Evolutionary conservation across 202 grass and related monocot genomes (phyloP).

Genomic region (Cymbopogon flexuosus): DNA sequence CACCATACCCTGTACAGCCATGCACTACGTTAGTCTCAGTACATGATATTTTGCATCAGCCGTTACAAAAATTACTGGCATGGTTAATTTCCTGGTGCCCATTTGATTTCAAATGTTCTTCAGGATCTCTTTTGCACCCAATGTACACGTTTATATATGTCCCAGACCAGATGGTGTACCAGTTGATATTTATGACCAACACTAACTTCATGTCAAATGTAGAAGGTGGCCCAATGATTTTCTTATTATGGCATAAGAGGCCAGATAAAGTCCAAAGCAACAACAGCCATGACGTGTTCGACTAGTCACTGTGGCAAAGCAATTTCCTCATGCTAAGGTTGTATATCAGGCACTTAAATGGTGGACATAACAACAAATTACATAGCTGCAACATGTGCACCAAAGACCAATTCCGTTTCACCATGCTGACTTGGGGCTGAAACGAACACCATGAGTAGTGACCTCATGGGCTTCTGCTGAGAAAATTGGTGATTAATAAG

Average conservation of each 20-base stretch:
- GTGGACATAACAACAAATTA: conserved; percentile 15
- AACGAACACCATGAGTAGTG: not conserved
- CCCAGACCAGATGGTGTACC: not conserved
- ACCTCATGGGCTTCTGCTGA: conserved; percentile 10
- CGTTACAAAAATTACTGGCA: not conserved
- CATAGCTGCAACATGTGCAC: not conserved
- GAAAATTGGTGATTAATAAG: not conserved
- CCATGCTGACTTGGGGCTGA: conserved; percentile 20
- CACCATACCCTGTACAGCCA: not conserved
- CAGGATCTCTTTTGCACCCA: not conserved
- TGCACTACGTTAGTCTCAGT: not conserved
- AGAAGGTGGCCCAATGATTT: not conserved
- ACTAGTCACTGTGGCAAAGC: not conserved
- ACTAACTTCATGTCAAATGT: not conserved
- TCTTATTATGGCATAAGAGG: not conserved
- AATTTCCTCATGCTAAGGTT: conserved; percentile 10
- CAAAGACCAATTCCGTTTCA: conserved; percentile 27
- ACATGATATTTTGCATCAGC: not conserved
- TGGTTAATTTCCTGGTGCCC: not conserved
- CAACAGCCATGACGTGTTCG: not conserved
- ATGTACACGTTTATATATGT: not conserved
- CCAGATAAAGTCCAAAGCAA: not conserved
- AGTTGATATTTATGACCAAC: not conserved
- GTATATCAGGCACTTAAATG: conserved; percentile 1
- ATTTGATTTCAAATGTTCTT: not conserved